These are phyloP conservation scores for Lagenidium giganteum DNA, from an alignment of 352 stramenopile species.

Conservation along the genomic window DNA sequence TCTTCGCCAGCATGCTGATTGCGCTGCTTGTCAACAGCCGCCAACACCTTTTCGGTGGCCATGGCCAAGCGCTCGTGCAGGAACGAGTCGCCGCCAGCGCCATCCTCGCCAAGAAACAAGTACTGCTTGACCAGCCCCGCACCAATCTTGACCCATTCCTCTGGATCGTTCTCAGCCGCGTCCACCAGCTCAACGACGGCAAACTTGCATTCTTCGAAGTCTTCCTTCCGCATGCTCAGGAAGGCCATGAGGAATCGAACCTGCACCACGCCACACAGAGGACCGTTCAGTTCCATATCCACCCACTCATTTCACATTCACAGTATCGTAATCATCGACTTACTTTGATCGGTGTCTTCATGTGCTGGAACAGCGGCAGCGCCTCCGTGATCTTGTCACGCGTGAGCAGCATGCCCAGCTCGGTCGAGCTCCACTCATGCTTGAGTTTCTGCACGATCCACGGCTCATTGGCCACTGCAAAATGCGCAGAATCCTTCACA, in stretches of 20 bases:
- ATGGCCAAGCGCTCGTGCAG: conserved; percentile 50
- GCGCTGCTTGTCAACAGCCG: conserved; percentile 25
- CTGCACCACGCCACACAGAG: too few species aligned
- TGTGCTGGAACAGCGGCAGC: conserved; percentile 43
- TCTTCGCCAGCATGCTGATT: conserved; percentile 10
- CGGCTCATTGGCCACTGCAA: conserved; percentile 26
- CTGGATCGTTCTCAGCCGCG: conserved; percentile 45
- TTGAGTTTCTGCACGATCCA: conserved; percentile 79
- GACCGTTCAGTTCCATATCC: too few species aligned
- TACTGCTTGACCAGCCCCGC: conserved; percentile 69
- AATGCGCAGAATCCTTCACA: too few species aligned
- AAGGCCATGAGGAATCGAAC: conserved; percentile 58
- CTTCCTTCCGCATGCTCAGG: conserved; percentile 53
- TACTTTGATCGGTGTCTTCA: conserved; percentile 70
- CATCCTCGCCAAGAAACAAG: conserved; percentile 38
- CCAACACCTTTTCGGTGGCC: conserved; percentile 37
- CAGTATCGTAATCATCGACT: neutral
- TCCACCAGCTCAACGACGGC: conserved; percentile 45
- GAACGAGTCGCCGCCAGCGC: conserved; percentile 43
- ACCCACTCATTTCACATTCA: neutral
- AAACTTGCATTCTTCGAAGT: conserved; percentile 40
- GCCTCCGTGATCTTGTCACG: conserved; percentile 52
- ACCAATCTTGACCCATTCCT: conserved; percentile 65
- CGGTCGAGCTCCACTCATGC: conserved; percentile 67
- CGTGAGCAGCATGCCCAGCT: conserved; percentile 58